A percentile compares a stretch with the other conserved stretches of the same genome.
These are phyloP conservation scores for Anastatica hierochuntica DNA, from an alignment of 345 rosid species.

Conservation along the genomic window DNA sequence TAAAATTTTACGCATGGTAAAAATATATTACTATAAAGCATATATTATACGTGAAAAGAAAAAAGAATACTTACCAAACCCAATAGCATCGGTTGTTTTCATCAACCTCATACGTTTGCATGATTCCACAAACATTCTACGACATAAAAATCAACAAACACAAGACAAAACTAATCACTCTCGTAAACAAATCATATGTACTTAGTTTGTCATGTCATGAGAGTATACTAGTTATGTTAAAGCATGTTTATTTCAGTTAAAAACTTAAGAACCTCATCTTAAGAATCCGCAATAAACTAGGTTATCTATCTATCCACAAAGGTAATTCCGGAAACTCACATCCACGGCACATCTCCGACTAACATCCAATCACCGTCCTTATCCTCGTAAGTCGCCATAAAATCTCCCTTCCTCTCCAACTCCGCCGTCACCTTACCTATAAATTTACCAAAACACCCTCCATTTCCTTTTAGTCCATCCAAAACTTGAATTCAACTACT, in stretches of 20 bases:
- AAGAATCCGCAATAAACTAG: too few species aligned
- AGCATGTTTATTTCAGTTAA: too few species aligned
- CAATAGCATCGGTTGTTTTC: slow-evolving; percentile 48
- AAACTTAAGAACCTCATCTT: too few species aligned
- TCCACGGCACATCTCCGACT: slow-evolving; percentile 87
- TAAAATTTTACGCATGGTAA: too few species aligned
- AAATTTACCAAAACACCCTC: too few species aligned
- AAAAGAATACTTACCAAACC: slow-evolving; percentile 24
- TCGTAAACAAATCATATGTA: too few species aligned
- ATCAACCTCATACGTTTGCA: slow-evolving; percentile 64
- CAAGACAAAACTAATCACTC: too few species aligned
- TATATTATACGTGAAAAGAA: neutral
- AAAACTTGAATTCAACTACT: neutral
- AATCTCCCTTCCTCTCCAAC: slow-evolving; percentile 27
- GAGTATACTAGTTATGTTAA: too few species aligned
- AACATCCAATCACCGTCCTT: slow-evolving; percentile 90
- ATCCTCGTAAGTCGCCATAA: slow-evolving; percentile 62
- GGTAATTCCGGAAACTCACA: slow-evolving; percentile 61
- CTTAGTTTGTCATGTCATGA: too few species aligned
- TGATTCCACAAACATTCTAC: slow-evolving; percentile 61
- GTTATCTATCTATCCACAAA: too few species aligned
- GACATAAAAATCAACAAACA: neutral
- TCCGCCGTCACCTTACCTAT: slow-evolving; percentile 19
- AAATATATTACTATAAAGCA: too few species aligned
- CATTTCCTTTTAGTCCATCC: too few species aligned